Base-by-base conservation (phyloP, 192 early-diverging fungal species). In the Spinellus fusiger region DNA sequence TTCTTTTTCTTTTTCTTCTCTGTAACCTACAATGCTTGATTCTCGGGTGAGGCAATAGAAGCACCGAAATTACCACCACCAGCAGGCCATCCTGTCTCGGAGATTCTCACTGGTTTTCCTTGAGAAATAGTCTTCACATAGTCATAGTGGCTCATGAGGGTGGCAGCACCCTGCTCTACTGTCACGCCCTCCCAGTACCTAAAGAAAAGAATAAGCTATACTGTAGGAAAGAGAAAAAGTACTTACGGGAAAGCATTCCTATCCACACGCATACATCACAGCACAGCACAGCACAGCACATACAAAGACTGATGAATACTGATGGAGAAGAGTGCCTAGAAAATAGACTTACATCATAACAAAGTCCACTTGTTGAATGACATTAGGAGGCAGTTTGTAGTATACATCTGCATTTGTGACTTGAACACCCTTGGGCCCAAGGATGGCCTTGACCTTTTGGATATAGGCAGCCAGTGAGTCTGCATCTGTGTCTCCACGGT, bases 21-120 rank as follows among this genome's bases (percentile, higher is more conserved):
- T 16, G n/a, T 18, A 16, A 46, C 59, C 49, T 69, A 64, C 49
- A 65, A 64, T 56, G 79, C 65, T 59, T 78, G 70, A 60, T 82
- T 83, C 15, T 69, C 52, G 18, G 75, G 65, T 5, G 80, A 79
- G 3, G 80, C 71, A 29, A 68, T 74, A 5, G 79, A 67, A 4
- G 54, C 57, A 0, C 68, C 77, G 61, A 60, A 81, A 61, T 76
- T 79, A 56, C 59, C 61, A 20, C 83, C 83, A 9, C 37, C 61
- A 53, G 73, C 69, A 34, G 83, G 83, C 83, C 83, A 85, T 46
- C 83, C 83, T 38, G 83, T 85, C 67, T 85, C 83, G 46, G 79
- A 77, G 23, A 83, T 71, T 28, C 75, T 72, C 6, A 85, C 81
- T 18, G 62, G 61, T 64, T 85, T 85, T 27, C 59, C 59, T 7